Evolutionary conservation across 345 rosid genomes (phyloP).

Genomic region (Murraya koenigii): DNA sequence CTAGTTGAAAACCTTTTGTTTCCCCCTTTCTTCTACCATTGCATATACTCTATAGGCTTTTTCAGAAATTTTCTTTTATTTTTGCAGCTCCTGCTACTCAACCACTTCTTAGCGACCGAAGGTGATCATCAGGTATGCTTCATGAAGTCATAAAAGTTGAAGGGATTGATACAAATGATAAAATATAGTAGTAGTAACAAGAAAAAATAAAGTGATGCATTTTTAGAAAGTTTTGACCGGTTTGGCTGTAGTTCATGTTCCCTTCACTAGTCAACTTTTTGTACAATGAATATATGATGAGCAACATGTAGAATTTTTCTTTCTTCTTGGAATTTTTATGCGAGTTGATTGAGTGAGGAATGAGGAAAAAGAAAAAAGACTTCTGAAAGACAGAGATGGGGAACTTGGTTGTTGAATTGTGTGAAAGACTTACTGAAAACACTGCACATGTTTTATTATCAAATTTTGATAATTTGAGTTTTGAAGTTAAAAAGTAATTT

Average conservation of each 20-base stretch:
- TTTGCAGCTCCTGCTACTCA: conserved; percentile 29
- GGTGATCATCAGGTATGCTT: conserved; percentile 13
- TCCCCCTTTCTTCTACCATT: not conserved
- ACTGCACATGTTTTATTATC: not conserved
- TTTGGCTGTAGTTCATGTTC: not conserved
- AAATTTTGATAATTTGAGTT: not conserved
- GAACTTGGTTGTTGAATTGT: not conserved
- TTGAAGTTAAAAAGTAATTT: too few species aligned
- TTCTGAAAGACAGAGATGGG: not conserved
- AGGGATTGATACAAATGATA: not conserved
- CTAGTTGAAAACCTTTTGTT: not conserved
- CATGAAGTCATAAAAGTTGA: not conserved
- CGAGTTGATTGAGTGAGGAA: not conserved
- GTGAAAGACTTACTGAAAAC: not conserved
- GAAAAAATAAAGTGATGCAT: not conserved
- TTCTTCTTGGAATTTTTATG: not conserved
- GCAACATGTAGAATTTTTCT: conserved; percentile 1
- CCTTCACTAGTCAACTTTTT: not conserved
- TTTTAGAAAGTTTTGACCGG: not conserved
- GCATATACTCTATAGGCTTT: not conserved
- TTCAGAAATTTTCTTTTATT: not conserved
- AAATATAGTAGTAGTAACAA: not conserved
- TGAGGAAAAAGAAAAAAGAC: not conserved
- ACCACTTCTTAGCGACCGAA: conserved; percentile 32
- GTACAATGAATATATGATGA: not conserved